Evolutionary conservation across 176 grass and related monocot genomes (phyloP), one percentile per base, ranked within the genome.

Genomic region (Luzula sylvatica): DNA sequence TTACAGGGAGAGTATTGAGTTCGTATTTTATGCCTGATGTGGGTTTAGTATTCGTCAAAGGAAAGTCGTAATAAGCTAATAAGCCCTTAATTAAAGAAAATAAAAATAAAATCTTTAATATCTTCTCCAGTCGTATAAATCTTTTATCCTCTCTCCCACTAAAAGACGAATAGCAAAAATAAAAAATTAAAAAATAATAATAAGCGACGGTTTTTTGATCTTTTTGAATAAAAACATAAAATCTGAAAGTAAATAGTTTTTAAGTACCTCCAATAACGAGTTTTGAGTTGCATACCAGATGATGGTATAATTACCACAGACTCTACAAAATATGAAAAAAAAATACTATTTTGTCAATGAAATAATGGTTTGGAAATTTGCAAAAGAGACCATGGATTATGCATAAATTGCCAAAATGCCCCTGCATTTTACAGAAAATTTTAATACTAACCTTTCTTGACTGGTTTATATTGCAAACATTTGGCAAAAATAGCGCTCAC

Each of bases 1-100:
- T 95, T 44, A 95, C 90, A 51, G 90, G 90, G 49, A 95, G 77
- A 23, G 90, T 88, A 16, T 79, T 71, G 13, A 95, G 64, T 65
- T 85, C 80, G 55, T 85, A 82, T 40, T 88, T 95, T 5, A 75
- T 70, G 26, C 64, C 67, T 6, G 29, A 4, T 4, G 29, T 32
- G 29, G 29, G 29, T 3, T 3, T 32, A 32, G 29, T 32, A 28
- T 45, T 53, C 2, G 78, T 72, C 18, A 76, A 71, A 4, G 85
- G 85, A 27, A 98, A 81, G 26, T 81, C 81, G 42, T 98, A 98
- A 65, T 57, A 98, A 44, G 64, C 47, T 66, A 90, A 63, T 39
- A 98, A 50, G 14, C 83, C 83, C 89, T 95, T 63, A n/a, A 42
- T 40, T 45, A 47, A 7, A 42, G 23, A 74, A 11, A 12, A 12